Base-by-base conservation (phyloP, 768 basidiomycete species). In the Gymnopilus dilepis region DNA sequence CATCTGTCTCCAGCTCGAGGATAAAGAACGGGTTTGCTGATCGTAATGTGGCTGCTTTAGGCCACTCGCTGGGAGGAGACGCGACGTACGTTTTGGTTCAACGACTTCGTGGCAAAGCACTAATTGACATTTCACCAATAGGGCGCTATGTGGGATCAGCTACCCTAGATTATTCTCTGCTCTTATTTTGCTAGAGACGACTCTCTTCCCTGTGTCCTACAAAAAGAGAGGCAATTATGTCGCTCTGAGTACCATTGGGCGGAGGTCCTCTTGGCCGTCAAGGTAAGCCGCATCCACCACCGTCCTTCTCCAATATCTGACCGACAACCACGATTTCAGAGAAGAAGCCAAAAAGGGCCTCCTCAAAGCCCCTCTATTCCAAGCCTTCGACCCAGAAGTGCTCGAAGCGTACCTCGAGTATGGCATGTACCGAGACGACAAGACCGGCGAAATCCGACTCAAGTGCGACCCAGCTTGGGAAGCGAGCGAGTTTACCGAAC, bases 11-110 rank as follows among this genome's bases (percentile, higher is more conserved):
- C 1, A 40, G 42, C 28, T 48, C 37, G 15, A 57, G 68, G 22
- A 31, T 67, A 24, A 61, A 56, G 21, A 52, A 58, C n/a, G 70
- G 72, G 1, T 70, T 67, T 19, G 40, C 5, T 0, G 66, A 69
- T 34, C 65, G 70, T 5, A 50, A 43, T 17, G 45, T 72, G 15
- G 34, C 71, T 30, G 64, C 62, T 4, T 26, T 70, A 30, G 70
- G 71, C 0, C 71, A 72, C 55, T 72, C 71, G 9, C 65, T 72
- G n/a, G 70, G 71, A 17, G 67, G 66, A 5, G 71, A 71, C 53
- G 67, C 65, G 12, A 61, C 63, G 71, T 72, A 61, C 31, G 60
- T 45, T 53, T 8, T 22, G 31, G 12, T 50, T 11, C 26, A 19
- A n/a, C 13, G n/a, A n/a, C n/a, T n/a, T n/a, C n/a, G n/a, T n/a